A percentile compares a stretch with the other conserved stretches of the same genome.
phyloP scores from a whole-genome alignment of 108 stramenopile species.

The Skeletonema grethae region DNA sequence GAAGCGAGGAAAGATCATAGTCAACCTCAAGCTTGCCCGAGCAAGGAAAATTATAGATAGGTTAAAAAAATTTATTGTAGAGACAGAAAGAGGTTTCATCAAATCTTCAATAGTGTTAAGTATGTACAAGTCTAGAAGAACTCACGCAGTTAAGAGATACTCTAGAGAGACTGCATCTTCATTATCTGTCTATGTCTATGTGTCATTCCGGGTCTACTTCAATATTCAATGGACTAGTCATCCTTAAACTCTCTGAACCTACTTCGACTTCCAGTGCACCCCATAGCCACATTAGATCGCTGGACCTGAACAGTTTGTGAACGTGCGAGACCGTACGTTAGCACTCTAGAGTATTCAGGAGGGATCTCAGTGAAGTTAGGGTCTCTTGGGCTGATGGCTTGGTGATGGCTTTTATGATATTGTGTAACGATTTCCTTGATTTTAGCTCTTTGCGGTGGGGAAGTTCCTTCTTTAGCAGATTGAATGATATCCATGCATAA shows the following conservation, averaged over 20 bases:
- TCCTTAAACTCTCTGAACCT: not conserved
- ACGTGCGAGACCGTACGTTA: not conserved
- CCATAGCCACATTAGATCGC: not conserved
- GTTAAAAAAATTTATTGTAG: too few species aligned
- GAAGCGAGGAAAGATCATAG: too few species aligned
- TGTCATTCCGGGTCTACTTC: too few species aligned
- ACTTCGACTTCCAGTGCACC: not conserved
- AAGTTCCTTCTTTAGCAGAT: not conserved
- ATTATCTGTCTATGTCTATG: too few species aligned
- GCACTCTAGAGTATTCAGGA: not conserved
- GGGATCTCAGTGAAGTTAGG: not conserved
- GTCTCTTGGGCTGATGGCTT: not conserved
- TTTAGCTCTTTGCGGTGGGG: not conserved
- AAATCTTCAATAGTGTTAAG: too few species aligned
- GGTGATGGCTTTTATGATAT: not conserved
- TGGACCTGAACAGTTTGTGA: not conserved
- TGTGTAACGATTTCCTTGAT: not conserved
- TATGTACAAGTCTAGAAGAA: too few species aligned
- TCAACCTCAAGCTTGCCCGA: too few species aligned
- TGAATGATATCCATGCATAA: conserved; percentile 1
- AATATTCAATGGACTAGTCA: not conserved
- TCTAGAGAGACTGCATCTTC: too few species aligned
- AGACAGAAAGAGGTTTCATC: too few species aligned
- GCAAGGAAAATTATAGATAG: too few species aligned
- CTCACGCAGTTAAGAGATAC: too few species aligned